A percentile compares a stretch with the other conserved stretches of the same genome.
These are phyloP conservation scores for Populus hybrid DNA, from an alignment of 441 rosid genomes.

Conservation along the genomic window DNA sequence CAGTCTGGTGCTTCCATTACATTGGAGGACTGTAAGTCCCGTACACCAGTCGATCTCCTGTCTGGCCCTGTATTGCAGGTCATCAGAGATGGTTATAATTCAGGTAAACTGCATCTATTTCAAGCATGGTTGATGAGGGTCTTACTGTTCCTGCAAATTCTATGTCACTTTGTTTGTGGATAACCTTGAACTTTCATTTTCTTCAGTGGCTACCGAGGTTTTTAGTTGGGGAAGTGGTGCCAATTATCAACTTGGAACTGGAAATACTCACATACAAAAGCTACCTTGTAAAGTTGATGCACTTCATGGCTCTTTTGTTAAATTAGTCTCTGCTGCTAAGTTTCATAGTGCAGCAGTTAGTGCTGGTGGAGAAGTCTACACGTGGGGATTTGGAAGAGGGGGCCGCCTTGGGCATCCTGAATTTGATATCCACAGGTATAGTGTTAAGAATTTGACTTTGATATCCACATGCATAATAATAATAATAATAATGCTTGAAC, in stretches of 20 bases:
- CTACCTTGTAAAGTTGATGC: slow-evolving; percentile 92
- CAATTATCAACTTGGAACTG: slow-evolving; percentile 98
- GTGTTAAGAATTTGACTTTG: slow-evolving; percentile 32
- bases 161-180: background rate
- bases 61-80: slow-evolving; percentile 87
- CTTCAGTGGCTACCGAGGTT: slow-evolving; percentile 75
- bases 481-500: background rate
- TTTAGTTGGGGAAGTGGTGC: slow-evolving; percentile 99
- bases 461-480: slow-evolving; percentile 77
- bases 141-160: slow-evolving; percentile 14
- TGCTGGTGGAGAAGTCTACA: slow-evolving; percentile 73
- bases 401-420: slow-evolving; percentile 99
- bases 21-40: slow-evolving; percentile 70
- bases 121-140: slow-evolving; percentile 17
- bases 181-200: slow-evolving; percentile 22
- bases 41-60: slow-evolving; percentile 82
- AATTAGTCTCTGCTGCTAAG: slow-evolving; percentile 87
- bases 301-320: slow-evolving; percentile 65
- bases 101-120: slow-evolving; percentile 43
- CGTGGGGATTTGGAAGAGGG: slow-evolving; percentile 99
- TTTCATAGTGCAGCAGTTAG: slow-evolving; percentile 92
- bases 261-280: slow-evolving; percentile 86
- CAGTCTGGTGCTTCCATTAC: slow-evolving; percentile 75
- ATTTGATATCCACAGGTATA: slow-evolving; percentile 96
- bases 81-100: slow-evolving; percentile 44